These are phyloP conservation scores for Megacollybia marginata DNA, from an alignment of 768 basidiomycete species.

Conservation along the genomic window DNA sequence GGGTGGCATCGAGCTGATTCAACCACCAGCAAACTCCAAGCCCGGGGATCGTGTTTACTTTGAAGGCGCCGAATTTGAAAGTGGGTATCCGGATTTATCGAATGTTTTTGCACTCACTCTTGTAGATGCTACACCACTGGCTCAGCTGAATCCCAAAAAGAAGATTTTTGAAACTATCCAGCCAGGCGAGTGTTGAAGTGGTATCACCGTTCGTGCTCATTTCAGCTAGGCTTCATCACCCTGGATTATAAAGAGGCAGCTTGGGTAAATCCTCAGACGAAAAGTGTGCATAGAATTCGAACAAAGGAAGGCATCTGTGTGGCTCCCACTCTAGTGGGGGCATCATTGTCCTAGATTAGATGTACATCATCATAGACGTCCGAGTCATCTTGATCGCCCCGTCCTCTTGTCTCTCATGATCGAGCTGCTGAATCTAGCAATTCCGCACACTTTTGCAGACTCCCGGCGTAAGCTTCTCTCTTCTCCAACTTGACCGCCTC, in stretches of 20 bases:
- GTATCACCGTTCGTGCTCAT: neutral
- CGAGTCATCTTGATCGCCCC: too few species aligned
- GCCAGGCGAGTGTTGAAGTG: slow-evolving; percentile 48
- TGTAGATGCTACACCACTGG: slow-evolving; percentile 55
- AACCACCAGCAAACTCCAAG: slow-evolving; percentile 77
- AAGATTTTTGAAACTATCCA: slow-evolving; percentile 98
- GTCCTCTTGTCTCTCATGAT: too few species aligned
- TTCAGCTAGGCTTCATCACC: slow-evolving; percentile 69
- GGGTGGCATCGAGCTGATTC: slow-evolving; percentile 84
- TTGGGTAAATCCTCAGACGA: slow-evolving; percentile 83
- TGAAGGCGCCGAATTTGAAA: slow-evolving; percentile 82
- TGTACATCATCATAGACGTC: too few species aligned
- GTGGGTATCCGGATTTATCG: slow-evolving; percentile 30
- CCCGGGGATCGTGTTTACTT: slow-evolving; percentile 95
- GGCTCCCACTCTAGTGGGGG: slow-evolving; percentile 78
- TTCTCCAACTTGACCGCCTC: too few species aligned
- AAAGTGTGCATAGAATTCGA: slow-evolving; percentile 74
- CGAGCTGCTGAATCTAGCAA: too few species aligned
- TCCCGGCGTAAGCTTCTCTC: too few species aligned
- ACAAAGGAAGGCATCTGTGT: slow-evolving; percentile 80
- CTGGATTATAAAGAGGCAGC: slow-evolving; percentile 83
- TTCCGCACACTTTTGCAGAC: too few species aligned
- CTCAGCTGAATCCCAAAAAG: slow-evolving; percentile 96
- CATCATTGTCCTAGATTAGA: slow-evolving; percentile 70
- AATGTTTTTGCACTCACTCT: slow-evolving; percentile 1